Base-by-base conservation (phyloP, 1,284 basidiomycete genomes). In the Ganoderma sinense region DNA sequence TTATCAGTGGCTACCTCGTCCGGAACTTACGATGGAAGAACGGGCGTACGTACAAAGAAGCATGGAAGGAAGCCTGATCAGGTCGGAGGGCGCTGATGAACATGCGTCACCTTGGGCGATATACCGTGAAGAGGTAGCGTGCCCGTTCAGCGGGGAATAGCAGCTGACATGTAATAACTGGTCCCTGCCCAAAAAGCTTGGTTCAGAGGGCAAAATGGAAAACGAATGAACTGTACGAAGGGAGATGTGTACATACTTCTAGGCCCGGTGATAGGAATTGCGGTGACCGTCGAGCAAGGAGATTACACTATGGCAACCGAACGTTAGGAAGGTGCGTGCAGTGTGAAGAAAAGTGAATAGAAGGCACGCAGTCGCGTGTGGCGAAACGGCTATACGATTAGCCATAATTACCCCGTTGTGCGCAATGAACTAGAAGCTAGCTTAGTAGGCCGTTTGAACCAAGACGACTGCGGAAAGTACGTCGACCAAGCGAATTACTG, bases 21-120 rank as follows among this genome's bases (percentile, higher is more conserved):
- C 29, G 26, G 53, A 29, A 31, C 53, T 5, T 56, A 10, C 18
- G 31, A 29, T 29, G 4, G 59, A 26, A 61, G 39, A 23, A 18
- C 2, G 40, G 26, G 23, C 39, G n/a, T 43, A 61, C 59, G 59
- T 61, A 61, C 59, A 61, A 60, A 61, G 59, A 61, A 61, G 40
- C 59, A 40, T 20, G 56, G 31, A 59, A 39, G 56, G 33, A 39
- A 59, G 39, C 20, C 10, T n/a, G 20, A 60, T 36, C 58, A 40
- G 33, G 58, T 33, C 58, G 14, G n/a, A 14, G 36, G 31, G 58
- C 58, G 53, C 53, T 56, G 53, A 56, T 60, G 58, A 23, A 20
- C 13, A 45, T 58, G 10, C 33, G 29, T 20, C 31, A 16, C 6
- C 0, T 31, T 18, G 8, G 13, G 10, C 36, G 56, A 60, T 36